Conservation (phyloP, 306 rosid genomes). For the Castanopsis chinensis region DNA sequence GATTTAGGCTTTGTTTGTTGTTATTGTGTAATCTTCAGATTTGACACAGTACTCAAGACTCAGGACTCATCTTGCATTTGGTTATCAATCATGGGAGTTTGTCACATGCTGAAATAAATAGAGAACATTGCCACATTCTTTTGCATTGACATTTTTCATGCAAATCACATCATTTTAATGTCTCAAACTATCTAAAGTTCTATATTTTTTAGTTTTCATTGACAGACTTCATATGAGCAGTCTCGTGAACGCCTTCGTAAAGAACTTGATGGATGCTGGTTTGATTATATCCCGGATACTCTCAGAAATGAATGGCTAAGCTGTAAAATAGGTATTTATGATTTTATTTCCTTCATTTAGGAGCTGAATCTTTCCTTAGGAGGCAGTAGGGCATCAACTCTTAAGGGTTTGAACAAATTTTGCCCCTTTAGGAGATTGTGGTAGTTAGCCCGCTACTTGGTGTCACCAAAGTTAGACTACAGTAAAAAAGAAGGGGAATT, state of each 20-base stretch:
- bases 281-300: constrained; percentile 67
- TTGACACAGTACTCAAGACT: neutral
- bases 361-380: neutral
- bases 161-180: constrained; percentile 18
- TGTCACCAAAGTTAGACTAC: constrained; percentile 3
- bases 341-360: neutral
- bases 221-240: constrained; percentile 69
- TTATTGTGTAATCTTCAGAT: neutral
- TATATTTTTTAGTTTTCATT: constrained; percentile 68
- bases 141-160: neutral
- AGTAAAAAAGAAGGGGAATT: neutral
- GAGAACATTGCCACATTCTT: constrained; percentile 8
- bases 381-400: neutral
- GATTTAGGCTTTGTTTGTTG: too few relatives aligned
- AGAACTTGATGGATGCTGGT: constrained; percentile 82
- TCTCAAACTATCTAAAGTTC: constrained; percentile 59
- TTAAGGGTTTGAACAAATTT: neutral
- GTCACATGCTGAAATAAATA: constrained; percentile 3
- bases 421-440: neutral
- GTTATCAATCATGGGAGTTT: constrained; percentile 1
- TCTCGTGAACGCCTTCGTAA: constrained; percentile 45
- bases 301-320: constrained; percentile 63
- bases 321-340: constrained; percentile 56
- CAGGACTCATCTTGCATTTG: neutral
- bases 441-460: constrained; percentile 6